These are phyloP conservation scores for Xerocomellus dryophilus DNA, from an alignment of 768 basidiomycete species.

Conservation along the genomic window DNA sequence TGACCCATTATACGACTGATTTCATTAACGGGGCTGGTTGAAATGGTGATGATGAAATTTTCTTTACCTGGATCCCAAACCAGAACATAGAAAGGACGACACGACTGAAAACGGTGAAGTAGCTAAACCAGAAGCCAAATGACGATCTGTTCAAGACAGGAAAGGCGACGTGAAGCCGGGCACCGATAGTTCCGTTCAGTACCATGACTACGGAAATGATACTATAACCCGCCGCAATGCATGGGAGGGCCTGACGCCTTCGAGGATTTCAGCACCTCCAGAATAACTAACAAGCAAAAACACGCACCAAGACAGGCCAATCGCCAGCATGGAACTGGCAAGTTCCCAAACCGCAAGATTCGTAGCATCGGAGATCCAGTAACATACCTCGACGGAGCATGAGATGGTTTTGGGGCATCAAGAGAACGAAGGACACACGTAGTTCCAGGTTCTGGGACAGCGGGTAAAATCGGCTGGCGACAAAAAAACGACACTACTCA, in stretches of 20 bases:
- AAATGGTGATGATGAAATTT: background rate
- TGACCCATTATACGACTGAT: constrained; percentile 56
- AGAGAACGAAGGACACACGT: constrained; percentile 53
- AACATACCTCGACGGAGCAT: constrained; percentile 22
- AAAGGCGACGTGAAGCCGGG: constrained; percentile 74
- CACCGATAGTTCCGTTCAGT: constrained; percentile 75
- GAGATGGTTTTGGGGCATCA: constrained; percentile 20
- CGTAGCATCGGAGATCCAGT: constrained; percentile 29
- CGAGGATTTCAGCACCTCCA: background rate
- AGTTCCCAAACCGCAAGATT: constrained; percentile 47
- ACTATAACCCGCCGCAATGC: constrained; percentile 68
- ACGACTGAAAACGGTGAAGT: constrained; percentile 79
- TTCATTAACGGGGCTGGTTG: background rate
- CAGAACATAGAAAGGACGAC: constrained; percentile 78
- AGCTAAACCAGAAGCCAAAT: constrained; percentile 87
- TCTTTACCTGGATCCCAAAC: constrained; percentile 67
- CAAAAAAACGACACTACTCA: constrained; percentile 5
- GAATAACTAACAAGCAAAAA: background rate
- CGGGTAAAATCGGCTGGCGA: background rate
- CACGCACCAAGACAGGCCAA: constrained; percentile 64
- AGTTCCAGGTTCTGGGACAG: constrained; percentile 48
- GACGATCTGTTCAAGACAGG: constrained; percentile 78
- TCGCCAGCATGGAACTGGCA: constrained; percentile 70
- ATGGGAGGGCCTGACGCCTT: constrained; percentile 64
- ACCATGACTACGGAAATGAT: constrained; percentile 74